phyloP scores from a whole-genome alignment of 2,329 filamentous ascomycete species.

The Sclerotinia nivalis region DNA sequence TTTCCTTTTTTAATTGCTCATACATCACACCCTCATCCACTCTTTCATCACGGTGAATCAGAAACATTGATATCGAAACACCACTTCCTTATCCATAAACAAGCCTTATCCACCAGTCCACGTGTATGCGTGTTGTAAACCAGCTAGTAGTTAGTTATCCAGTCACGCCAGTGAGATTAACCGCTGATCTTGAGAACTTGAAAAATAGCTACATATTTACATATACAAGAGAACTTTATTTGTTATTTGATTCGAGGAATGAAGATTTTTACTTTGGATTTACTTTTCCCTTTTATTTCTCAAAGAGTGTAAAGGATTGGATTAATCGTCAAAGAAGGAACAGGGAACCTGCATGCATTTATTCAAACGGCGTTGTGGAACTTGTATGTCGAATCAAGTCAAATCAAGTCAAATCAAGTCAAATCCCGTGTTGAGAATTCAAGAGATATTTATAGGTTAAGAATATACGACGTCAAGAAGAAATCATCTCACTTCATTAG shows the following conservation, averaged over 20 bases:
- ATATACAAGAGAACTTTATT: neutral
- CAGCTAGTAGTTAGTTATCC: neutral
- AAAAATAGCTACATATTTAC: neutral
- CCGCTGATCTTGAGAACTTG: neutral
- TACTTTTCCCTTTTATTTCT: neutral
- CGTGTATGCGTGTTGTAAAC: slow-evolving; percentile 8
- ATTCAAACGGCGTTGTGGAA: neutral
- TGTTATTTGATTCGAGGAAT: neutral
- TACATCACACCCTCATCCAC: neutral
- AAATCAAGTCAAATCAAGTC: no score
- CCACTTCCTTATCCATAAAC: slow-evolving; percentile 8
- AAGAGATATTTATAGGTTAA: neutral
- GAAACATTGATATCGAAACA: slow-evolving; percentile 5
- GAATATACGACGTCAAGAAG: neutral
- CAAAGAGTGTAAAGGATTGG: neutral
- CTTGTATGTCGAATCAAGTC: neutral
- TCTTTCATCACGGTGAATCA: neutral
- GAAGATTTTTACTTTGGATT: neutral
- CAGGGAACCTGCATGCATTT: neutral
- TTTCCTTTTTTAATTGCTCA: neutral
- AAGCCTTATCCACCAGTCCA: slow-evolving; percentile 14
- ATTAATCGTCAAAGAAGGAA: neutral
- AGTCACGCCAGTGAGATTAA: slow-evolving; percentile 4
- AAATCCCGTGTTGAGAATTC: neutral
- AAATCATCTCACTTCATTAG: neutral